Evolutionary conservation across 1,139 yeast species (phyloP), one percentile per base, ranked within the genome.

Genomic region (Williopsis jadinii): DNA sequence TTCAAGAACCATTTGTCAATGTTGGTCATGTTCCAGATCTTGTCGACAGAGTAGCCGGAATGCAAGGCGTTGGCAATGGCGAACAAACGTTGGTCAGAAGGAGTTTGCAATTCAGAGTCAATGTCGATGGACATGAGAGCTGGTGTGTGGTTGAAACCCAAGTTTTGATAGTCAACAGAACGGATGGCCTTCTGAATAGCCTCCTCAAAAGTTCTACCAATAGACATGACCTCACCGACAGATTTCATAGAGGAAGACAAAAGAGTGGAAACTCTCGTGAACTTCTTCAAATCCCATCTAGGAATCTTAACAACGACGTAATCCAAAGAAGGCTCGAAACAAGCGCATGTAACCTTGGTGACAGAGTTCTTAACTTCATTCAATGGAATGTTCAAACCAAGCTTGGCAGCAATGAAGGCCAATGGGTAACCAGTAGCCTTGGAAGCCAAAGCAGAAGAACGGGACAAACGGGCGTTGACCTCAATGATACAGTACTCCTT

Each of bases 341-440:
- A 86, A 50, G 98, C 95, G 66, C 95, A 84, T 29, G 98, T 92
- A 36, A 88, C 82, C 69, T 86, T 84, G 45, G 98, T 92, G 45
- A 92, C 97, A 37, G 95, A 80, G 71, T 92, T 92, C 64, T 81
- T 83, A 61, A 92, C 84, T 66, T 90, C 95, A 58, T 87, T 84
- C 65, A 92, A 77, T 42, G 97, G 92, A 58, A 86, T 86, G 70
- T 87, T 87, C 64, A 92, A 77, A 67, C 96, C 98, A 54, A 92
- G 73, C 67, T 92, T 92, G 47, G 98, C 98, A 50, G 98, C 98
- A 49, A 95, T 92, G 66, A 88, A 92, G 47, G 98, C 98, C 58
- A 92, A 76, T 58, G 98, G 98, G 60, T 92, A 92, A 59, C 98
- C 98, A 43, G 98, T 92, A 34, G 98, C 98, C 73, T 92, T 92